Evolutionary conservation across 441 rosid species (phyloP), one percentile per base, ranked within the genome.

Genomic region (Corymbia calophylla): DNA sequence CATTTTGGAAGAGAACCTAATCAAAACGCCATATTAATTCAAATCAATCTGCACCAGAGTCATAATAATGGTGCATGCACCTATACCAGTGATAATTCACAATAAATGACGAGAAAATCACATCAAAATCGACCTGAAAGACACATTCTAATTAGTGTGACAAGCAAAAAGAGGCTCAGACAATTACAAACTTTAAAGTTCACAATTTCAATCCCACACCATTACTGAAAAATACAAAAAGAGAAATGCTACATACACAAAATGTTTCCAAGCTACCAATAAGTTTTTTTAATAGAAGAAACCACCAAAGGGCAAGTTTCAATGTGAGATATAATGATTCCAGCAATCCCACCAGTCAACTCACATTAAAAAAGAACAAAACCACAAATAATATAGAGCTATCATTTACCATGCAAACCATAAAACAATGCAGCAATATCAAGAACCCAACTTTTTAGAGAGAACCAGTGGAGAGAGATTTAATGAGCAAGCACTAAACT

Each of bases 1-100:
- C 99, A 93, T 98, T 98, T 93, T 98, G 99, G 92, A 98, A 98
- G 88, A 98, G 98, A 82, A 98, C 99, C 99, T 98, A 91, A 51
- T 35, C 88, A 89, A n/a, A 87, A 89, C 56, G 64, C 84, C 88
- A 87, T 54, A 56, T 81, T 31, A 48, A 87, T 88, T 89, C 48
- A 88, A 23, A 92, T 89, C 93, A 89, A 53, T 82, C 54, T 53
- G 87, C 88, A 88, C 70, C 62, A 64, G 60, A 31, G 48, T 70
- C 48, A 39, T 23, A 39, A 21, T 77, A 77, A 23, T 21, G 51
- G 84, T 23, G n/a, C 84, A 23, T 44, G 29, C 53, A 44, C 51
- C 84, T 39, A 77, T 44, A 44, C 84, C 51, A 77, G n/a, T 44
- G 53, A 77, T 44, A 44, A 77, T 77, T 77, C 51, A 77, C 51